Base-by-base conservation (phyloP, 352 stramenopile genomes). In the Globisporangium cederbergense region DNA sequence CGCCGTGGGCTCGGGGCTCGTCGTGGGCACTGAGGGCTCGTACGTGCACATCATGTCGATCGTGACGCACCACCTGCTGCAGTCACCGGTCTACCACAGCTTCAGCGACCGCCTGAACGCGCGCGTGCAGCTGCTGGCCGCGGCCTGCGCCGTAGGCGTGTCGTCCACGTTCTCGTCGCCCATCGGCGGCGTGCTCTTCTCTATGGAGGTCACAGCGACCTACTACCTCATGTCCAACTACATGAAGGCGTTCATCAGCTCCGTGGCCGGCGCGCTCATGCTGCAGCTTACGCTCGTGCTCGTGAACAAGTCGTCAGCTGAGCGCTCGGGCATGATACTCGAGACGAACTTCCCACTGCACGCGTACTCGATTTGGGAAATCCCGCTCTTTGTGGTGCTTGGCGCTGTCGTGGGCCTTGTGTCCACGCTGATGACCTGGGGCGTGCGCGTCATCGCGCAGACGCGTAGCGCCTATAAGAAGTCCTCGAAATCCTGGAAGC, bases 31-130 rank as follows among this genome's bases (percentile, higher is more conserved):
- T 9, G 98, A 99, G 77, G 98, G 98, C 34, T 96, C 98, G 1
- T 99, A 99, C 83, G 96, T 99, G n/a, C 96, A 99, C 79, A 96
- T 98, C 64, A 95, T 95, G 75, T 95, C 87, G 32, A 96, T 96
- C 59, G 78, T 98, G 46, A 95, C 93, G 25, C 89, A 98, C 66
- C 82, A 96, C 49, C 68, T 98, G 43, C 90, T 98, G 64, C 81
- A 83, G 43, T 77, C 82, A 2, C 71, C 74, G 0, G 64, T 86
- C 45, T 98, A 98, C 62, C 51, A 65, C 8, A 71, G 72, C 20
- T 92, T 97, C 61, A 89, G 86, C 61, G 64, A 81, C n/a, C 80
- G 78, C 11, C 75, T 90, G 40, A 91, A 96, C 49, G 78, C 87
- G 16, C 75, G 88, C 66, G 71, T 97, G 55, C 91, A 98, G 56